These are phyloP conservation scores for Colletotrichum noveboracense DNA, from an alignment of 2,329 filamentous ascomycete genomes.

Conservation along the genomic window DNA sequence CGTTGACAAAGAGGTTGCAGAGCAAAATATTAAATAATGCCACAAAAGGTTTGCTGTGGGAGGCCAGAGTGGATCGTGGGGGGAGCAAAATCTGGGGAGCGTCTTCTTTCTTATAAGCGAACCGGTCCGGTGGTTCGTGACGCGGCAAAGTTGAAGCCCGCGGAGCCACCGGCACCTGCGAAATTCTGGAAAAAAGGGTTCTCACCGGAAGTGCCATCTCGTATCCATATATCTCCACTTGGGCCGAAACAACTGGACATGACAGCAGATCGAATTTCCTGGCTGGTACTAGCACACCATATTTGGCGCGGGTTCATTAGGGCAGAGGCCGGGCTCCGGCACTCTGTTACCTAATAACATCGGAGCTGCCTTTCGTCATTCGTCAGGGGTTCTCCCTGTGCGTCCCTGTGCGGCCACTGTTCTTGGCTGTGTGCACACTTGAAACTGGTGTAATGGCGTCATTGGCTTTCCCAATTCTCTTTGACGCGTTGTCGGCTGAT, in stretches of 20 bases:
- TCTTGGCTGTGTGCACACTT: neutral
- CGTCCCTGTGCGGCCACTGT: neutral
- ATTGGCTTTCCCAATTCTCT: neutral
- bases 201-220: neutral
- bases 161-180: slow-evolving; percentile 1
- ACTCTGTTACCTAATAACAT: slow-evolving; percentile 17
- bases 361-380: neutral
- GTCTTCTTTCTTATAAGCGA: slow-evolving; percentile 14
- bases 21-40: neutral
- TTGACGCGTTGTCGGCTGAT: neutral
- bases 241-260: slow-evolving; percentile 16
- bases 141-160: neutral
- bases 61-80: slow-evolving; percentile 12
- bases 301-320: neutral
- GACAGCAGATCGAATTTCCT: slow-evolving; percentile 17
- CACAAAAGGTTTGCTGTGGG: neutral
- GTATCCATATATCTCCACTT: slow-evolving; percentile 19
- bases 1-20: neutral
- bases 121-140: slow-evolving; percentile 12
- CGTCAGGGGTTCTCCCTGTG: slow-evolving; percentile 9
- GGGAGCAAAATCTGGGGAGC: slow-evolving; percentile 12
- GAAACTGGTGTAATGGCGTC: neutral
- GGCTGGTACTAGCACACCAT: neutral
- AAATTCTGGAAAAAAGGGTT: neutral
- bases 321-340: neutral